Conservation (phyloP, 352 stramenopile species). For the Phytophthora citricola region DNA sequence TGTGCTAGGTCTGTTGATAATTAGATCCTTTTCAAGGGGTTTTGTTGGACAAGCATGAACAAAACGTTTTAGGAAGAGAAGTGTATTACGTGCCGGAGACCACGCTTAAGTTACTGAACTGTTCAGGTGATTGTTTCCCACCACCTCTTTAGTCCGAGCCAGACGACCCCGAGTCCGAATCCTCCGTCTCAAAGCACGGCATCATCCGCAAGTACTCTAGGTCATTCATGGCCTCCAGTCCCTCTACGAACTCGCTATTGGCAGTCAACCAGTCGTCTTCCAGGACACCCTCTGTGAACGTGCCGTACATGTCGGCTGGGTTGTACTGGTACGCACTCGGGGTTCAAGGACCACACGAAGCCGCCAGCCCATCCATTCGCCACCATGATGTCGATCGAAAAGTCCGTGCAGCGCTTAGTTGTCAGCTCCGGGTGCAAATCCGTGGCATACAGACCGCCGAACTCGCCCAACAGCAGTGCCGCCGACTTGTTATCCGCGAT, state of each 20-base stretch:
- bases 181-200: constrained; percentile 51
- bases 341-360: constrained; percentile 81
- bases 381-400: constrained; percentile 66
- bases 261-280: constrained; percentile 64
- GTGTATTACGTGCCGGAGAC: constrained; percentile 1
- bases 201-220: constrained; percentile 55
- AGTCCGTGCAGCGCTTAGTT: constrained; percentile 64
- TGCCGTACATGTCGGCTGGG: constrained; percentile 42
- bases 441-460: constrained; percentile 64
- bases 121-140: neutral
- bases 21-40: too few species aligned
- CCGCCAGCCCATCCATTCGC: constrained; percentile 56
- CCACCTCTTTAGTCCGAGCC: constrained; percentile 16
- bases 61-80: neutral
- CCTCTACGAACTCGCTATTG: constrained; percentile 54
- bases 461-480: constrained; percentile 70
- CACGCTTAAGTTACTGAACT: constrained; percentile 8
- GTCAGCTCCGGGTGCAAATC: constrained; percentile 67
- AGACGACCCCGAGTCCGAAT: constrained; percentile 27
- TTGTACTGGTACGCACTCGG: constrained; percentile 77
- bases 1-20: neutral
- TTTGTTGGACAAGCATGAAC: too few species aligned
- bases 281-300: constrained; percentile 60
- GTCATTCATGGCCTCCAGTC: constrained; percentile 55
- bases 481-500: constrained; percentile 50